Evolutionary conservation across 495 filamentous ascomycete genomes (phyloP).

Genomic region (Penicillium ucsense): DNA sequence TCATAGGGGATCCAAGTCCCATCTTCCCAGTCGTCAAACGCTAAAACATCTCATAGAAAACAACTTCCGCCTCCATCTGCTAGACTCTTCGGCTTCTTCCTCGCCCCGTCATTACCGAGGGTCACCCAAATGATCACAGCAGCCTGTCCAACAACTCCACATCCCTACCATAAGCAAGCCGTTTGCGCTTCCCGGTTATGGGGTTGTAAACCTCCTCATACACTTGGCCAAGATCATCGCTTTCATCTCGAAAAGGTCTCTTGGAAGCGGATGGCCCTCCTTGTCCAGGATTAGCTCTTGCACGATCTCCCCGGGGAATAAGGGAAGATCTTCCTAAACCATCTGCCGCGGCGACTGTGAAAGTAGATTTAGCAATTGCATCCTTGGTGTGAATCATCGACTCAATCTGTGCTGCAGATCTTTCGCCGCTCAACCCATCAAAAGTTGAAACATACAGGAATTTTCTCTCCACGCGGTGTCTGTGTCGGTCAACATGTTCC

Average conservation of each 20-base stretch:
- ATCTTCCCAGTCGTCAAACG: no score
- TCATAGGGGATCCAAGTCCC: no score
- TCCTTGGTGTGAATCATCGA: neutral
- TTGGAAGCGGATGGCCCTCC: neutral
- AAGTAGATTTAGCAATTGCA: neutral
- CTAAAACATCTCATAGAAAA: no score
- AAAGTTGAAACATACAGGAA: neutral
- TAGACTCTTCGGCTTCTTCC: no score
- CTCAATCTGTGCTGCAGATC: neutral
- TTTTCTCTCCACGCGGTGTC: neutral
- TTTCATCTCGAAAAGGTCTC: neutral
- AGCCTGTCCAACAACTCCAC: neutral
- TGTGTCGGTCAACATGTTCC: neutral
- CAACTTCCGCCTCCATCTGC: no score
- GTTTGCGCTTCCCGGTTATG: constrained; percentile 16
- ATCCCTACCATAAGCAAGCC: constrained; percentile 3
- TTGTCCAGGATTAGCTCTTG: no score
- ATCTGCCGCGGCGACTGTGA: neutral
- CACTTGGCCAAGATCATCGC: constrained; percentile 8
- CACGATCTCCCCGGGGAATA: no score
- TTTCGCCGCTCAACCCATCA: neutral
- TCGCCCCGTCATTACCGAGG: no score
- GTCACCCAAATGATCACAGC: neutral
- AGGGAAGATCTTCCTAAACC: neutral
- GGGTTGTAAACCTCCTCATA: constrained; percentile 19